Evolutionary conservation across 768 basidiomycete species (phyloP).

Genomic region (Amyloporia xantha): DNA sequence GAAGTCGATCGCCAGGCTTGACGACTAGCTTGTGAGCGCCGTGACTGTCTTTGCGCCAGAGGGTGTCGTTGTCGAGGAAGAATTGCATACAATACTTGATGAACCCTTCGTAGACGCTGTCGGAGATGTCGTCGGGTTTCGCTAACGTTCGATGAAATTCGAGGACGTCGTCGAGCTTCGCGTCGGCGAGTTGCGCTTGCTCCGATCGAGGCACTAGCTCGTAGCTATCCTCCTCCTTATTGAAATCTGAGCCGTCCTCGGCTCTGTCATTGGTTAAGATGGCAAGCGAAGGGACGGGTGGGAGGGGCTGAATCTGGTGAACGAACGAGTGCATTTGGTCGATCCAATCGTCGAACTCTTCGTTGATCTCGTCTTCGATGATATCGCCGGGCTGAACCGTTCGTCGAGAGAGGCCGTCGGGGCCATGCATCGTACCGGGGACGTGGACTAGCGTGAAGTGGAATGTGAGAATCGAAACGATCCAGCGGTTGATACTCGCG

Average conservation of each 20-base stretch:
- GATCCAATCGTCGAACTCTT: constrained; percentile 12
- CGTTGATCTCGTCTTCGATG: background rate
- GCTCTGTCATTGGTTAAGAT: background rate
- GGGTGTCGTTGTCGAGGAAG: constrained; percentile 3
- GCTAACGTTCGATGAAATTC: background rate
- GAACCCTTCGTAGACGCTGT: background rate
- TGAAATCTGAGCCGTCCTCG: background rate
- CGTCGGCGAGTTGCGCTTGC: background rate
- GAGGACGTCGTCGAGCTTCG: background rate
- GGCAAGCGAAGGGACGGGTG: background rate
- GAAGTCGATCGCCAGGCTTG: background rate
- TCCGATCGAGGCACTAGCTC: background rate
- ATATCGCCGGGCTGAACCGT: background rate
- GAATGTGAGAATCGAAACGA: constrained; percentile 32
- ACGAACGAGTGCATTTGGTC: constrained; percentile 6
- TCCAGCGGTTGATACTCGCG: constrained; percentile 37
- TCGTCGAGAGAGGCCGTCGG: constrained; percentile 28
- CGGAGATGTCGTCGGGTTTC: constrained; percentile 4
- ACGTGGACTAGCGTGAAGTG: constrained; percentile 33
- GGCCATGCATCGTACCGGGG: constrained; percentile 19
- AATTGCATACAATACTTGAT: background rate
- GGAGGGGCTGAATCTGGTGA: constrained; percentile 3
- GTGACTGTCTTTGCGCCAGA: constrained; percentile 10
- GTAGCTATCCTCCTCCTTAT: background rate
- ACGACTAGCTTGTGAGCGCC: constrained; percentile 17